Evolutionary conservation across 1,284 basidiomycete species (phyloP).

Genomic region (Ceratobasidium sp.): DNA sequence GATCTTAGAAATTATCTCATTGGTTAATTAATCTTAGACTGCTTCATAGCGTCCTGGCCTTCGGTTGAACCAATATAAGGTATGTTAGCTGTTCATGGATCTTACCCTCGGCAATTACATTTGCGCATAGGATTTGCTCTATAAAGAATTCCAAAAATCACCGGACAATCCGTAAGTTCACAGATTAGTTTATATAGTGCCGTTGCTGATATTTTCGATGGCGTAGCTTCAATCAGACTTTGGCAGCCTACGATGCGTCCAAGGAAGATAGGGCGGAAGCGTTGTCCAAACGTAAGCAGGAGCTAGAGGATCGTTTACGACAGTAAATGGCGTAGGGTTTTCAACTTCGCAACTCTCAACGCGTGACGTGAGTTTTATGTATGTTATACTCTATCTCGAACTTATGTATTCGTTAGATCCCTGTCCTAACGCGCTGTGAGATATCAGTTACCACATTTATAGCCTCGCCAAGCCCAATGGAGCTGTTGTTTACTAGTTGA

Average conservation of each 20-base stretch:
- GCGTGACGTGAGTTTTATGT: neutral
- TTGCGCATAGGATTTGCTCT: constrained; percentile 71
- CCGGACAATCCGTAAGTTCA: constrained; percentile 85
- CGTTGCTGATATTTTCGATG: too few species aligned
- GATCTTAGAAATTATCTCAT: constrained; percentile 49
- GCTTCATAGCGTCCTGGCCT: constrained; percentile 80
- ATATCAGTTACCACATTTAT: neutral
- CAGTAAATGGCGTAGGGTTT: constrained; percentile 51
- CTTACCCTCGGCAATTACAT: constrained; percentile 47
- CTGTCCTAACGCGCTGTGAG: neutral
- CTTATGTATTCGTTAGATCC: neutral
- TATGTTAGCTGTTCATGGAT: constrained; percentile 54
- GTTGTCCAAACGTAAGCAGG: constrained; percentile 70
- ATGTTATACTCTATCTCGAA: neutral
- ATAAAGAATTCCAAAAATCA: constrained; percentile 90
- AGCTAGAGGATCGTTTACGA: constrained; percentile 67
- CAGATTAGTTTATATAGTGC: too few species aligned
- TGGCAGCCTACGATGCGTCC: constrained; percentile 82
- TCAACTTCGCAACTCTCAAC: neutral
- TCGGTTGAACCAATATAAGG: constrained; percentile 87
- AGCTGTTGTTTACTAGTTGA: too few species aligned
- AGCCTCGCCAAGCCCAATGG: neutral
- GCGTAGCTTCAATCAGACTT: constrained; percentile 83
- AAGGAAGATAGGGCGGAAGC: constrained; percentile 86
- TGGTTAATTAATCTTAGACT: constrained; percentile 43